phyloP scores from a whole-genome alignment of 495 filamentous ascomycete genomes.

The Daldinia decipiens region DNA sequence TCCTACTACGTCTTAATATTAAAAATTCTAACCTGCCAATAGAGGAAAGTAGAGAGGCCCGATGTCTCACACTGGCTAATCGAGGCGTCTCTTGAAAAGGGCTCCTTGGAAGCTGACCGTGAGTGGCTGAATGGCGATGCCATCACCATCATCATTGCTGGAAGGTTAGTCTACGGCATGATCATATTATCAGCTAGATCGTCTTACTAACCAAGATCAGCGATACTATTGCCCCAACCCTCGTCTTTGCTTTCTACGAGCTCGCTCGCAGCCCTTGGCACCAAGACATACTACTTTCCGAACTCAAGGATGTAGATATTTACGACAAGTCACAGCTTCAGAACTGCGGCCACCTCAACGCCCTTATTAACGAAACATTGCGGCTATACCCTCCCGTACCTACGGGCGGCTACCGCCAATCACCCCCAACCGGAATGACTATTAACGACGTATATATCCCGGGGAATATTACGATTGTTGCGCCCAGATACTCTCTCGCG shows the following conservation, averaged over 20 bases:
- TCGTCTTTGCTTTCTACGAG: conserved; percentile 56
- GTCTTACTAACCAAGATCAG: conserved; percentile 40
- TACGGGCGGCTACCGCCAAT: conserved; percentile 50
- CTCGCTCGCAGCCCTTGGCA: conserved; percentile 50
- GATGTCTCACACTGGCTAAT: conserved; percentile 52
- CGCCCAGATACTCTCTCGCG: conserved; percentile 48
- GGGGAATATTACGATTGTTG: conserved; percentile 48
- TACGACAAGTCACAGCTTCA: conserved; percentile 35
- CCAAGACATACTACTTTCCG: conserved; percentile 47
- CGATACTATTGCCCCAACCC: conserved; percentile 53
- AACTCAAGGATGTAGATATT: conserved; percentile 42
- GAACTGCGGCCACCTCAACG: conserved; percentile 51
- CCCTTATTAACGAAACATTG: conserved; percentile 64
- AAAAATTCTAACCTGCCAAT: conserved; percentile 20
- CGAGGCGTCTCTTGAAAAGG: conserved; percentile 45
- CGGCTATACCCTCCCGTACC: conserved; percentile 59
- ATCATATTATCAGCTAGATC: background rate
- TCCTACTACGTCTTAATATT: background rate
- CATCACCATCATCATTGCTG: conserved; percentile 54
- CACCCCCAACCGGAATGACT: conserved; percentile 55
- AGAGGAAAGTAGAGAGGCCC: conserved; percentile 36
- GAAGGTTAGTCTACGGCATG: conserved; percentile 47
- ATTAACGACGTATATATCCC: conserved; percentile 59
- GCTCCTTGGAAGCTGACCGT: conserved; percentile 37
- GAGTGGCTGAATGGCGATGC: conserved; percentile 50